Percentiles rank a stretch among this genome's conserved stretches.
Conservation (phyloP, 1,139 yeast genomes). For the Yamadazyma friedrichii region DNA sequence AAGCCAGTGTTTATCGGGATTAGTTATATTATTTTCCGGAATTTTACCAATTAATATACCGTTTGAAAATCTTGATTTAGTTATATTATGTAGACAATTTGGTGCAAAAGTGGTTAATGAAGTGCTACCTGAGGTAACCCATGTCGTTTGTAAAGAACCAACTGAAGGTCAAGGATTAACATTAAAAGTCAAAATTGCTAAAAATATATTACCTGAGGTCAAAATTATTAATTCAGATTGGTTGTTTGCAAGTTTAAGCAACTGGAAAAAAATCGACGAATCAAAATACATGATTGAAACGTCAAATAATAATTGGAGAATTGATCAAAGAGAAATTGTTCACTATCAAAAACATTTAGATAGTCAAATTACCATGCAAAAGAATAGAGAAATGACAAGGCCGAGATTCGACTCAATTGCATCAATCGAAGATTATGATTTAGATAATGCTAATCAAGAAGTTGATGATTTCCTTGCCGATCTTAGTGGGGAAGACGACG, state of each 20-base stretch:
- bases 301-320: slow-evolving; percentile 36
- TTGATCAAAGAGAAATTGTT: slow-evolving; percentile 43
- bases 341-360: slow-evolving; percentile 38
- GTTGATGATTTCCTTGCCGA: slow-evolving; percentile 61
- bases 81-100: slow-evolving; percentile 87
- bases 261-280: slow-evolving; percentile 75
- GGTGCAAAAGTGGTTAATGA: slow-evolving; percentile 85
- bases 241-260: slow-evolving; percentile 81
- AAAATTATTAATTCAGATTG: slow-evolving; percentile 90
- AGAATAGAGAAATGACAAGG: slow-evolving; percentile 10
- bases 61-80: slow-evolving; percentile 75
- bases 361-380: slow-evolving; percentile 12
- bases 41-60: slow-evolving; percentile 77
- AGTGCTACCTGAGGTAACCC: slow-evolving; percentile 76
- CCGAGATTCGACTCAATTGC: slow-evolving; percentile 29
- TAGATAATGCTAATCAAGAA: slow-evolving; percentile 58
- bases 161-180: slow-evolving; percentile 36
- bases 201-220: slow-evolving; percentile 59
- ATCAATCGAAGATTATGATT: slow-evolving; percentile 42
- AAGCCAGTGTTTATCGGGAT: slow-evolving; percentile 61
- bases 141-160: slow-evolving; percentile 76
- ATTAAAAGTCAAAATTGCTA: slow-evolving; percentile 75
- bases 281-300: slow-evolving; percentile 55
- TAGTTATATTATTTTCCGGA: slow-evolving; percentile 80
- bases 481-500: slow-evolving; percentile 48